Conservation (phyloP, 257 asterid genomes). For the Leptodermis oblonga region DNA sequence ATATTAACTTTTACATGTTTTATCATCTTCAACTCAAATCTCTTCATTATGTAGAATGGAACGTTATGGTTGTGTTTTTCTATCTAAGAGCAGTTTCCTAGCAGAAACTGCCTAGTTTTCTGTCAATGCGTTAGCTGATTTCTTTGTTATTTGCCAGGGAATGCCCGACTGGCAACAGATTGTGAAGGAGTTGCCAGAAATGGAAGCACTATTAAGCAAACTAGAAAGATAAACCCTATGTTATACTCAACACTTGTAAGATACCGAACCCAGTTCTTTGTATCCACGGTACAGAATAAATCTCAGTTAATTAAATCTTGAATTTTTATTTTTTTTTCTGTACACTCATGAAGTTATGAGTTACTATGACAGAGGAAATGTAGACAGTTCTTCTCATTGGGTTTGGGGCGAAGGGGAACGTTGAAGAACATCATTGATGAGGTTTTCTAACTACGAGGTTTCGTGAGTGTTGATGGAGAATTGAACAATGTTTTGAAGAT, state of each 20-base stretch:
- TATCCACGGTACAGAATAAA: too few relatives aligned
- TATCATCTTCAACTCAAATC: neutral
- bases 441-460: neutral
- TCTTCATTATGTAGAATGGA: neutral
- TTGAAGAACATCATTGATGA: neutral
- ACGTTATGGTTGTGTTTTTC: neutral
- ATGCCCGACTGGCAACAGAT: conserved; percentile 97
- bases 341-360: too few relatives aligned
- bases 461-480: neutral
- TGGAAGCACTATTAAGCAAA: conserved; percentile 91
- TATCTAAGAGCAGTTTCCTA: neutral
- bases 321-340: neutral
- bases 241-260: neutral
- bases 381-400: neutral
- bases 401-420: neutral
- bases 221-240: conserved; percentile 66
- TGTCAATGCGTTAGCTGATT: neutral
- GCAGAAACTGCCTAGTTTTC: neutral
- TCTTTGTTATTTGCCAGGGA: conserved; percentile 42
- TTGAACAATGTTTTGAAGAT: neutral
- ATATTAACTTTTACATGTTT: neutral
- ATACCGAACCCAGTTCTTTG: conserved; percentile 8
- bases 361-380: neutral
- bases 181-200: conserved; percentile 75
- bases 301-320: neutral